phyloP scores from a whole-genome alignment of 2,329 filamentous ascomycete genomes.

The Colletotrichum scovillei region DNA sequence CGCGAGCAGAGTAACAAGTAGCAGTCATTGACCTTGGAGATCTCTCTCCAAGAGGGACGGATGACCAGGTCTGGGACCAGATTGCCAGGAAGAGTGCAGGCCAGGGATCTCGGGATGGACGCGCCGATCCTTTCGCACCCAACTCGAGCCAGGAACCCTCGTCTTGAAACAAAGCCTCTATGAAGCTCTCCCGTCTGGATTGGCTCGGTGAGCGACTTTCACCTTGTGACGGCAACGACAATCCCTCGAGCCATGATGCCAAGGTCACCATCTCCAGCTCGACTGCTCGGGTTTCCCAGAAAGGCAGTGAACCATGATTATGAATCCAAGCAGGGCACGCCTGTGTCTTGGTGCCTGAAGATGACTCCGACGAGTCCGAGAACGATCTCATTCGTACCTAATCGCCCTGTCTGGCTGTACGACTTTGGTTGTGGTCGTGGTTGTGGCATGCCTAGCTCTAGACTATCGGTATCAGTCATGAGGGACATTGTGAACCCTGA shows the following conservation, averaged over 20 bases:
- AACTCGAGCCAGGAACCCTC: constrained; percentile 32
- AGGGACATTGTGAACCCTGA: neutral
- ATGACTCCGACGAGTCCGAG: neutral
- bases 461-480: neutral
- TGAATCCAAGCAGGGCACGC: constrained; percentile 15
- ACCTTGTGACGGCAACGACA: constrained; percentile 12
- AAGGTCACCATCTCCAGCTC: constrained; percentile 3
- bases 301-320: constrained; percentile 19
- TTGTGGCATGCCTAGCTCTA: neutral
- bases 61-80: neutral
- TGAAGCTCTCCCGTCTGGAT: constrained; percentile 7
- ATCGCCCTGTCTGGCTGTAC: neutral
- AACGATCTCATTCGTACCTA: neutral
- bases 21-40: neutral
- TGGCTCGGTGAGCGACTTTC: constrained; percentile 26
- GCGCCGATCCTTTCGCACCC: constrained; percentile 28
- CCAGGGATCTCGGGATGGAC: constrained; percentile 28
- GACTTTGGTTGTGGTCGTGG: neutral
- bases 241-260: neutral
- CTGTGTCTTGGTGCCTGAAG: constrained; percentile 27
- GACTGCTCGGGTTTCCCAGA: constrained; percentile 13
- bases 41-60: neutral
- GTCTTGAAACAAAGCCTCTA: constrained; percentile 17
- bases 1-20: neutral
- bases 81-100: neutral